These are phyloP conservation scores for Blastomyces gilchristii DNA, from an alignment of 2,329 filamentous ascomycete species.

Conservation along the genomic window DNA sequence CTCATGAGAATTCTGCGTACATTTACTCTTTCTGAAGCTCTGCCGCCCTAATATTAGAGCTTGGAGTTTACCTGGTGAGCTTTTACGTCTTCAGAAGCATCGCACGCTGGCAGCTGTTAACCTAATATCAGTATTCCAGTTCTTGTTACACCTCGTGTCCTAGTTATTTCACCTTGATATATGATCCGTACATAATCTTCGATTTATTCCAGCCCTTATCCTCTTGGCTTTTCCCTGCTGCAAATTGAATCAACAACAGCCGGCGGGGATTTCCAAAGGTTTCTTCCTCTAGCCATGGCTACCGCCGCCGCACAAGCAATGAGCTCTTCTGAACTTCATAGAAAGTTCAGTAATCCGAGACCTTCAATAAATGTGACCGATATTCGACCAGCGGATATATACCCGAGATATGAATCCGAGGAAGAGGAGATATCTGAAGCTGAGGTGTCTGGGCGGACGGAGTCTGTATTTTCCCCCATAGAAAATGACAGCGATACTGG, in stretches of 20 bases:
- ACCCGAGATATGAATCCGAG: slow-evolving; percentile 15
- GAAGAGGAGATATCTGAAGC: slow-evolving; percentile 17
- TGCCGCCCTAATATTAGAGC: background rate
- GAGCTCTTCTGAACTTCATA: background rate
- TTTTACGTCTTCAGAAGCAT: background rate
- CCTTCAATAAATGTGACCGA: background rate
- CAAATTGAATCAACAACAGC: background rate
- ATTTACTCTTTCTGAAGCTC: background rate
- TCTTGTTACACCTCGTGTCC: background rate
- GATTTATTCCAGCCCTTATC: background rate
- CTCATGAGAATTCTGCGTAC: background rate
- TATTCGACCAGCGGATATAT: slow-evolving; percentile 6
- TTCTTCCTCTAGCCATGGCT: background rate
- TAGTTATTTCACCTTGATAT: background rate
- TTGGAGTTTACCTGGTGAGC: background rate
- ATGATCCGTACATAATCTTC: background rate
- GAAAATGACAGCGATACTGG: slow-evolving; percentile 12
- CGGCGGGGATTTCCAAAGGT: background rate
- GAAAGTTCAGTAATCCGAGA: background rate
- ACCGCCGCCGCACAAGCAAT: background rate
- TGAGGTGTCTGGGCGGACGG: slow-evolving; percentile 10
- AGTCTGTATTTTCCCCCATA: slow-evolving; percentile 13
- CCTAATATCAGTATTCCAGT: background rate
- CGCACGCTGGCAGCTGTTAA: background rate
- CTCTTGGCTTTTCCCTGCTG: background rate